Evolutionary conservation across 2,329 filamentous ascomycete genomes (phyloP), one percentile per base, ranked within the genome.

Genomic region (Pyrenochaeta sp.): DNA sequence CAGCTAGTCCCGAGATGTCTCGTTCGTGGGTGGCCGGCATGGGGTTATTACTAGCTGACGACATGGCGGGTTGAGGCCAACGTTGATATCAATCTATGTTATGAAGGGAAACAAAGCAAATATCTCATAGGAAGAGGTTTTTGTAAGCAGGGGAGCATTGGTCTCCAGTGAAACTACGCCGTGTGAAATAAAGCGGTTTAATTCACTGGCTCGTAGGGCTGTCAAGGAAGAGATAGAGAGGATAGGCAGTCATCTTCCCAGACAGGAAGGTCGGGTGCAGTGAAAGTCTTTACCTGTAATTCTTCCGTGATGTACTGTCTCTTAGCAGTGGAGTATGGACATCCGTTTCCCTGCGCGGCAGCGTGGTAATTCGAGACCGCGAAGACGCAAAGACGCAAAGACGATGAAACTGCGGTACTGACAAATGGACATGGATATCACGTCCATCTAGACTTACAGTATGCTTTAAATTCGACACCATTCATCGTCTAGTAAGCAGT

Each of bases 11-110:
- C 12, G 51, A 39, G 5, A 61, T 47, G 13, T 54, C 37, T 0
- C 48, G 50, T 25, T 58, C 54, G n/a, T 58, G 54, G 0, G 13
- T 27, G 22, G 1, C n/a, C 28, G 30, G 34, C 54, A 52, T 56
- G 25, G 25, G 27, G 48, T 7, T 43, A 5, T 27, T 42, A 15
- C 15, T 8, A 10, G 40, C n/a, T 39, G 36, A 39, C 9, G 36
- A 19, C 15, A 39, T 39, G 15, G 13, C 8, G 15, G 3, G 36
- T 39, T 39, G 36, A 39, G 15, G 1, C 13, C 8, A 19, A 19
- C 5, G 15, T 39, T 39, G 15, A 39, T 5, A 13, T 36, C 10
- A 15, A 13, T 10, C 9, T 36, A 9, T 36, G 7, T 3, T 10
- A 36, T 10, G 32, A 36, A 36, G 32, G 12, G 32, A 9, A 36